Conservation (phyloP, 1,284 basidiomycete genomes). For the Malassezia psittaci region DNA sequence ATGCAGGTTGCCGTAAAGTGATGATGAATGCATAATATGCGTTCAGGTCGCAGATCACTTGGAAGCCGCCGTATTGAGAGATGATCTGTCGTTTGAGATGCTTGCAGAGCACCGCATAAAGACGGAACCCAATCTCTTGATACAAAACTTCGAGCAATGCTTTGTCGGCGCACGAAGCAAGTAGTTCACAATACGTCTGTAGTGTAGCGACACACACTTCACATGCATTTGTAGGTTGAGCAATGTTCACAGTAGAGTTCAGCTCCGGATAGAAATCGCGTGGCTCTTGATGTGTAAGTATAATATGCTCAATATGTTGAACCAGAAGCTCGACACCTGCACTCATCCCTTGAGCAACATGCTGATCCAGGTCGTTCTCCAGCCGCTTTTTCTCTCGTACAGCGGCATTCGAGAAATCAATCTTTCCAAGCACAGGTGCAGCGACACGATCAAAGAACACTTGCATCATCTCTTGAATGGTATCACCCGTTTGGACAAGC, state of each 20-base stretch:
- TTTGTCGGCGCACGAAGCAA: conserved; percentile 85
- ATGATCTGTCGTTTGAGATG: conserved; percentile 96
- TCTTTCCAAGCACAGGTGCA: conserved; percentile 50
- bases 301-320: conserved; percentile 93
- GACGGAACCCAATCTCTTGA: conserved; percentile 83
- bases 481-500: conserved; percentile 90
- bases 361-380: conserved; percentile 80
- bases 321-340: conserved; percentile 90
- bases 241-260: conserved; percentile 28
- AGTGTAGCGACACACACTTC: conserved; percentile 73
- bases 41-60: conserved; percentile 90
- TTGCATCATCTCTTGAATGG: conserved; percentile 91
- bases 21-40: conserved; percentile 78
- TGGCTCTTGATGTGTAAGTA: conserved; percentile 68
- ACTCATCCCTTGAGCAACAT: conserved; percentile 81
- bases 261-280: conserved; percentile 75
- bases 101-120: conserved; percentile 83
- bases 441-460: conserved; percentile 96
- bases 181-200: conserved; percentile 74
- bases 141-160: conserved; percentile 96
- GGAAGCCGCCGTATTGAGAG: conserved; percentile 81
- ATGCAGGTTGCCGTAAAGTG: conserved; percentile 53
- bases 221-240: conserved; percentile 72
- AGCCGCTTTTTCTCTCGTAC: conserved; percentile 94
- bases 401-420: conserved; percentile 84